Evolutionary conservation across 441 rosid genomes (phyloP).

Genomic region (Capsella rubella): DNA sequence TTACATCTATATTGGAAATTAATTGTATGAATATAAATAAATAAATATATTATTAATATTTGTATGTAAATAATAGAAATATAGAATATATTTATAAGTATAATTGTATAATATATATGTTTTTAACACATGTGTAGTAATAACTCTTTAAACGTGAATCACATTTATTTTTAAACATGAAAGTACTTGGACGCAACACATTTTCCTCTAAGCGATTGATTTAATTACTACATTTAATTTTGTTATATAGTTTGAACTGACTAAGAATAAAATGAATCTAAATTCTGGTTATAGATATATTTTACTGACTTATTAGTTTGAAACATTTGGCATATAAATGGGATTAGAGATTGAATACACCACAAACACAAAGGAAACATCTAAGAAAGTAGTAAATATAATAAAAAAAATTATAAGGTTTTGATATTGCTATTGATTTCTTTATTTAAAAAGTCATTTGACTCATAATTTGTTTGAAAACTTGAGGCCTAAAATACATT

Average conservation of each 20-base stretch:
- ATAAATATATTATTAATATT: too few relatives aligned
- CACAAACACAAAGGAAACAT: not conserved
- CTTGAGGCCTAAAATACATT: not conserved
- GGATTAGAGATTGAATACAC: not conserved
- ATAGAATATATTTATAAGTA: too few relatives aligned
- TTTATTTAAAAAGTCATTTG: not conserved
- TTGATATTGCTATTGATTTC: not conserved
- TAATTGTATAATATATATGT: too few relatives aligned
- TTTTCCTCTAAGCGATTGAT: not conserved
- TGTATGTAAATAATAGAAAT: too few relatives aligned
- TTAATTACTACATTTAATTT: too few relatives aligned
- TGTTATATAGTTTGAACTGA: not conserved
- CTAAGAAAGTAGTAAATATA: too few relatives aligned
- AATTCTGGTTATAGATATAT: not conserved
- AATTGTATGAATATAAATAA: too few relatives aligned
- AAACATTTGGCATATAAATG: not conserved
- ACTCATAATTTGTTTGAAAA: not conserved
- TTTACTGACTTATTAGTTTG: not conserved
- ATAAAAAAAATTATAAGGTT: not conserved
- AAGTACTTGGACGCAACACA: not conserved
- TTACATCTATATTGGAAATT: too few relatives aligned
- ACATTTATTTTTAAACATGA: not conserved
- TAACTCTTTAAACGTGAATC: not conserved
- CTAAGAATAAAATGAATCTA: not conserved
- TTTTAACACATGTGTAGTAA: too few relatives aligned